A percentile compares a stretch with the other conserved stretches of the same genome.
phyloP scores from a whole-genome alignment of 2,329 filamentous ascomycete species.

The Alternaria gansuensis region DNA sequence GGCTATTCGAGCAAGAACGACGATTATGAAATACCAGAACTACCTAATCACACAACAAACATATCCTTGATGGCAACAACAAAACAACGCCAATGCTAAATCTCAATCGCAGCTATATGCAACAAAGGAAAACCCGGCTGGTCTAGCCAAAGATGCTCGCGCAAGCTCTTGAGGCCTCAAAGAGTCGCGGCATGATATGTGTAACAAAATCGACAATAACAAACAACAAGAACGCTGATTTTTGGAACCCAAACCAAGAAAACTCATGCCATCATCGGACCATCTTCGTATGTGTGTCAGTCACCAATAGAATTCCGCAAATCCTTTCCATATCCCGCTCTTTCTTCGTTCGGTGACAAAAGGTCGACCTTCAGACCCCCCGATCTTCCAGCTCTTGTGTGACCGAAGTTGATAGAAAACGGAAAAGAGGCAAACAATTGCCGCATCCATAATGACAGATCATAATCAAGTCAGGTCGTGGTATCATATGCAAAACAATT shows the following conservation, averaged over 20 bases:
- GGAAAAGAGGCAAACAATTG: not conserved
- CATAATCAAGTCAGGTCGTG: slow-evolving; percentile 13
- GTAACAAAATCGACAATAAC: slow-evolving; percentile 9
- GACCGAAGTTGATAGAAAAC: not conserved
- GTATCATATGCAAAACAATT: slow-evolving; percentile 34
- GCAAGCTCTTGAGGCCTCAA: slow-evolving; percentile 14
- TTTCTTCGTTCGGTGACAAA: slow-evolving; percentile 3
- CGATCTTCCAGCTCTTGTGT: slow-evolving; percentile 40
- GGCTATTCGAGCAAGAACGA: not conserved
- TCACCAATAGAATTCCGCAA: not conserved
- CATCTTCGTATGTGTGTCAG: not conserved
- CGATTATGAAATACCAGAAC: slow-evolving; percentile 1
- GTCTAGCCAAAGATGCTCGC: slow-evolving; percentile 33
- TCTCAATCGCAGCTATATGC: slow-evolving; percentile 13
- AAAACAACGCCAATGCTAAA: slow-evolving; percentile 19
- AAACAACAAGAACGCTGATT: slow-evolving; percentile 16
- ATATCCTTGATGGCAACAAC: slow-evolving; percentile 4
- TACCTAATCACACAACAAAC: slow-evolving; percentile 12
- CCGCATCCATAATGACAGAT: not conserved
- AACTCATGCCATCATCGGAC: slow-evolving; percentile 16
- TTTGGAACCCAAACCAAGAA: slow-evolving; percentile 8
- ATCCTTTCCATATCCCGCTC: not conserved
- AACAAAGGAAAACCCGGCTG: slow-evolving; percentile 36
- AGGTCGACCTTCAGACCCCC: slow-evolving; percentile 42
- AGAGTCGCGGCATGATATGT: slow-evolving; percentile 21